These are phyloP conservation scores for Camellia granthamiana DNA, from an alignment of 148 eudicot genomes.

Conservation along the genomic window DNA sequence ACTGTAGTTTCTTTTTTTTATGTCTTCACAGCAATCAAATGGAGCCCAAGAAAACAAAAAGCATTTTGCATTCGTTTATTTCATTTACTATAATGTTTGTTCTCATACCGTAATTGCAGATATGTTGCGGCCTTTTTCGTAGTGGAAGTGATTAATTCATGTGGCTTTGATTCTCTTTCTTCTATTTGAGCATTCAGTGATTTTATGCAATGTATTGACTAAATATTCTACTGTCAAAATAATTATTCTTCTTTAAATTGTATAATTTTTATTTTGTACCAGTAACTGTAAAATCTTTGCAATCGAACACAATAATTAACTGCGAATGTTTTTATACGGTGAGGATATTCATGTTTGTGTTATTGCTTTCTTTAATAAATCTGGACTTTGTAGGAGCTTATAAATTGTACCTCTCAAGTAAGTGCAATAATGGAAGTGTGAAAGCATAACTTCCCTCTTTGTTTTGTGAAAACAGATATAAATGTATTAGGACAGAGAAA, in stretches of 20 bases:
- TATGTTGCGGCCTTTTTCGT: conserved; percentile 30
- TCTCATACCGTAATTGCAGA: conserved; percentile 23
- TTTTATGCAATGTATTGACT: background rate
- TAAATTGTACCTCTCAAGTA: no score
- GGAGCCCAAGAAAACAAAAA: background rate
- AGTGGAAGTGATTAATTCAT: conserved; percentile 4
- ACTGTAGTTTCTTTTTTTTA: background rate
- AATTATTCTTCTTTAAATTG: background rate
- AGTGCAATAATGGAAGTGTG: no score
- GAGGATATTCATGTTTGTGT: no score
- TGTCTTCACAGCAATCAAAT: background rate
- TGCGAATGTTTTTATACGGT: background rate
- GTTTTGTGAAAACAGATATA: no score
- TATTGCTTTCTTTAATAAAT: no score
- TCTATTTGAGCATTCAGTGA: background rate
- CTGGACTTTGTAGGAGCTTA: no score
- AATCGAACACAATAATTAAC: background rate
- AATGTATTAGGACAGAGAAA: no score
- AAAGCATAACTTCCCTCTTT: no score
- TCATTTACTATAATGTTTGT: background rate
- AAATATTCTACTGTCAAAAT: background rate
- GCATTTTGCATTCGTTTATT: background rate
- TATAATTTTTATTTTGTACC: background rate
- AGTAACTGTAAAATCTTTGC: background rate
- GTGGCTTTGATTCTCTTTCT: background rate